Evolutionary conservation across 495 filamentous ascomycete species (phyloP).

Genomic region (Penicillium turbatum): DNA sequence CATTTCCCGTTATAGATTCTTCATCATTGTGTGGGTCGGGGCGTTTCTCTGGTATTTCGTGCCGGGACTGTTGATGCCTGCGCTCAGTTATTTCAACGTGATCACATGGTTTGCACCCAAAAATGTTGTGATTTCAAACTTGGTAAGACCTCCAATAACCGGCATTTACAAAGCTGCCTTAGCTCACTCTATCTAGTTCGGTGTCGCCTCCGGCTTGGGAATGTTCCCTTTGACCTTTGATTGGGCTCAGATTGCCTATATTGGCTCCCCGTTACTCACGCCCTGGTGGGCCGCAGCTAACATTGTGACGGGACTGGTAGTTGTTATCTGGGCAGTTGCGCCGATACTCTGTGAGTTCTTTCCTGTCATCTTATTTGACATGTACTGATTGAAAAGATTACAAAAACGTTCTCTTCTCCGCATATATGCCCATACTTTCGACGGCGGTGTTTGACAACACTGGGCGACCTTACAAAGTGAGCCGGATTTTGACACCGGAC

Average conservation of each 20-base stretch:
- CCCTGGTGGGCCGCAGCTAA: constrained; percentile 90
- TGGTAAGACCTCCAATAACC: constrained; percentile 7
- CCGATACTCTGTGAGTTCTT: constrained; percentile 53
- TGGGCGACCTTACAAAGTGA: constrained; percentile 73
- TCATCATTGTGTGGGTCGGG: constrained; percentile 61
- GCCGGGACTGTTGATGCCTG: constrained; percentile 79
- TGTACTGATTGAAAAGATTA: constrained; percentile 47
- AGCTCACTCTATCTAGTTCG: constrained; percentile 48
- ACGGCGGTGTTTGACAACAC: constrained; percentile 76
- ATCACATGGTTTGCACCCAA: constrained; percentile 82
- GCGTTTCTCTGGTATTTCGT: constrained; percentile 74
- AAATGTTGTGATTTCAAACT: constrained; percentile 56
- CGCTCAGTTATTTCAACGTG: constrained; percentile 82
- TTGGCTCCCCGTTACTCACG: constrained; percentile 75
- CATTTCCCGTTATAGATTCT: constrained; percentile 78
- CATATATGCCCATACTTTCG: constrained; percentile 73
- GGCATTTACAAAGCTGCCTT: not conserved
- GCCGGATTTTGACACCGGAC: constrained; percentile 66
- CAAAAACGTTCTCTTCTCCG: constrained; percentile 67
- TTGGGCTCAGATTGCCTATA: constrained; percentile 89
- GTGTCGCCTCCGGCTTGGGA: constrained; percentile 77
- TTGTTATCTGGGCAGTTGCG: constrained; percentile 79
- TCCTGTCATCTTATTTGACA: not conserved
- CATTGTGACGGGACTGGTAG: constrained; percentile 71
- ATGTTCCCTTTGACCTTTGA: constrained; percentile 85